phyloP scores from a whole-genome alignment of 2,329 filamentous ascomycete species.

The Leptographium wingfieldii region DNA sequence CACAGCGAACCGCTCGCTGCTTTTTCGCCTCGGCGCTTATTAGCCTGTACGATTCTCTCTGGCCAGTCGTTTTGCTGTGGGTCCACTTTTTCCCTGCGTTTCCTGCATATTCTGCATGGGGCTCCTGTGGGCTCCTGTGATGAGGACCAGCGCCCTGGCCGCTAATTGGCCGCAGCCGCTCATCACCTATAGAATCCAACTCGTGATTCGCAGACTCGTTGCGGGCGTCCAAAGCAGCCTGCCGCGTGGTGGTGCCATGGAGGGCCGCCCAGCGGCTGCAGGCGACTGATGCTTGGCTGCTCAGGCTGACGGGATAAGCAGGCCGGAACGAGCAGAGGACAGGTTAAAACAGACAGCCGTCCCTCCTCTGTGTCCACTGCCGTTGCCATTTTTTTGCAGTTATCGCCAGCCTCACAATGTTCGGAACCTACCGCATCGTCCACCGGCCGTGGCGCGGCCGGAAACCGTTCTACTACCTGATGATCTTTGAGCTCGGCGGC shows the following conservation, averaged over 20 bases:
- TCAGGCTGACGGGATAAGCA: background rate
- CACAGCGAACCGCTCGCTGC: background rate
- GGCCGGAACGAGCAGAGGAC: no score
- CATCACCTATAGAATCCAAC: background rate
- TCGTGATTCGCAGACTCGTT: no score
- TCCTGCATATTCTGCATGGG: background rate
- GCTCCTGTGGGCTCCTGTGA: background rate
- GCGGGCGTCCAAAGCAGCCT: no score
- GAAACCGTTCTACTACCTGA: slow-evolving; percentile 47
- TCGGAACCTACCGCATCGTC: slow-evolving; percentile 41
- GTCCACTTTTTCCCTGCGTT: background rate
- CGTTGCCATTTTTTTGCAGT: background rate
- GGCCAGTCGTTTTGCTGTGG: background rate
- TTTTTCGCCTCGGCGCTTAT: background rate
- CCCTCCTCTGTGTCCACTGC: background rate
- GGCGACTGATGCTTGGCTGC: slow-evolving; percentile 1
- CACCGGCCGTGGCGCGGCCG: slow-evolving; percentile 46
- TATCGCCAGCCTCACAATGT: background rate
- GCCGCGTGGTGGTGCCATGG: background rate
- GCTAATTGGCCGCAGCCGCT: background rate
- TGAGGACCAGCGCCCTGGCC: background rate
- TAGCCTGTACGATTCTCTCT: background rate
- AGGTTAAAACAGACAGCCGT: background rate
- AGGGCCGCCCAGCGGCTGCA: background rate
- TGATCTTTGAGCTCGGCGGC: slow-evolving; percentile 53